A percentile compares a stretch with the other conserved stretches of the same genome.
These are phyloP conservation scores for Dioszegia aurantiaca DNA, from an alignment of 768 basidiomycete species.

Conservation along the genomic window DNA sequence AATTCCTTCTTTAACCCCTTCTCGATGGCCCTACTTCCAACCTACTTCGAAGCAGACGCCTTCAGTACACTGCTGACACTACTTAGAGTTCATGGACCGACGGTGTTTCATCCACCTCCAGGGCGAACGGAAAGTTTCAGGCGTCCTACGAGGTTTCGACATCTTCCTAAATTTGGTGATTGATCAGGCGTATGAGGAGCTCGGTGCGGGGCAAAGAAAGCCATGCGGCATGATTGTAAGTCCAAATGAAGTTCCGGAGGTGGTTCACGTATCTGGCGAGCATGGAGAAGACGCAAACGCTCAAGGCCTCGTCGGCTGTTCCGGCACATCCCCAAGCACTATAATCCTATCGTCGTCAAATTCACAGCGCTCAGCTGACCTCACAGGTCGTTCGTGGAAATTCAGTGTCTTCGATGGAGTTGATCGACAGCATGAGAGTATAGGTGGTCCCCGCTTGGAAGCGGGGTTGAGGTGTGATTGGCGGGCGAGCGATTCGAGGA, in stretches of 20 bases:
- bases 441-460: conserved; percentile 19
- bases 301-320: not conserved
- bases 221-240: conserved; percentile 88
- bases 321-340: too few species aligned
- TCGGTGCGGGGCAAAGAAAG: conserved; percentile 80
- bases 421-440: conserved; percentile 46
- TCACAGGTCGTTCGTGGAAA: conserved; percentile 90
- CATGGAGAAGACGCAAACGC: not conserved
- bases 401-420: conserved; percentile 91
- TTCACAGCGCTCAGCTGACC: conserved; percentile 1
- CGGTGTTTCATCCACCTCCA: conserved; percentile 90
- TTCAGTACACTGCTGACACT: not conserved
- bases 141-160: conserved; percentile 92
- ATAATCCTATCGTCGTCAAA: too few species aligned
- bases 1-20: not conserved
- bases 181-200: conserved; percentile 92
- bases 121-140: conserved; percentile 87
- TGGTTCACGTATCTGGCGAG: too few species aligned
- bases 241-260: too few species aligned
- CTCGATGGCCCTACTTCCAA: not conserved
- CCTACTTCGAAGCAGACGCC: too few species aligned
- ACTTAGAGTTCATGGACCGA: conserved; percentile 93
- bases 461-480: not conserved
- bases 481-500: not conserved
- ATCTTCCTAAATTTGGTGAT: conserved; percentile 97